phyloP scores from a whole-genome alignment of 768 basidiomycete species.

The Boletus barrowsii region DNA sequence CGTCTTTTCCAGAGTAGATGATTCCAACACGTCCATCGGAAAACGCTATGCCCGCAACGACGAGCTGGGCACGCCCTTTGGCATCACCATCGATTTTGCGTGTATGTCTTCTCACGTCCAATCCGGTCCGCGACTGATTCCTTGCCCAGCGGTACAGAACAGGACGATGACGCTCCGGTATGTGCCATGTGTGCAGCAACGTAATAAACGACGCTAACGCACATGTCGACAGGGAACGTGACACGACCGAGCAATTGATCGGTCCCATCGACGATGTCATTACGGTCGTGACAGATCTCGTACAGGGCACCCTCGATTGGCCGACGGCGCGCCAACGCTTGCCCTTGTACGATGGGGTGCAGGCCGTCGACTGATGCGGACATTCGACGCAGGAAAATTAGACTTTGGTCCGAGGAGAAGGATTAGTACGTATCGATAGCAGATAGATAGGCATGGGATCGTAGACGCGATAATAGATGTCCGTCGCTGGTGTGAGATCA shows the following conservation, averaged over 20 bases:
- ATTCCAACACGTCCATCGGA: conserved; percentile 92
- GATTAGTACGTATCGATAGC: background rate
- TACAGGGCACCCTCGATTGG: conserved; percentile 77
- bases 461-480: background rate
- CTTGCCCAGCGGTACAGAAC: conserved; percentile 73
- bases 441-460: background rate
- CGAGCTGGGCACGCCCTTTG: conserved; percentile 97
- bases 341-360: conserved; percentile 83
- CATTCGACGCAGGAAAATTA: background rate
- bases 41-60: conserved; percentile 98
- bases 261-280: conserved; percentile 89
- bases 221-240: conserved; percentile 67
- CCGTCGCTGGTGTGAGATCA: background rate
- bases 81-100: conserved; percentile 94
- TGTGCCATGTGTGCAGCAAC: conserved; percentile 27
- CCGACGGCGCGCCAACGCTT: conserved; percentile 64
- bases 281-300: conserved; percentile 71
- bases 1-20: conserved; percentile 91
- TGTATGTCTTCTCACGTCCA: conserved; percentile 35
- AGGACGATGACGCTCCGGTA: conserved; percentile 92
- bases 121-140: background rate
- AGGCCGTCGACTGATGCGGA: conserved; percentile 59
- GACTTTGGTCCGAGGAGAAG: conserved; percentile 17
- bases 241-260: conserved; percentile 91
- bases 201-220: conserved; percentile 1